A percentile compares a stretch with the other conserved stretches of the same genome.
Conservation (phyloP, 2,329 filamentous ascomycete species). For the Drechmeria coniospora region DNA sequence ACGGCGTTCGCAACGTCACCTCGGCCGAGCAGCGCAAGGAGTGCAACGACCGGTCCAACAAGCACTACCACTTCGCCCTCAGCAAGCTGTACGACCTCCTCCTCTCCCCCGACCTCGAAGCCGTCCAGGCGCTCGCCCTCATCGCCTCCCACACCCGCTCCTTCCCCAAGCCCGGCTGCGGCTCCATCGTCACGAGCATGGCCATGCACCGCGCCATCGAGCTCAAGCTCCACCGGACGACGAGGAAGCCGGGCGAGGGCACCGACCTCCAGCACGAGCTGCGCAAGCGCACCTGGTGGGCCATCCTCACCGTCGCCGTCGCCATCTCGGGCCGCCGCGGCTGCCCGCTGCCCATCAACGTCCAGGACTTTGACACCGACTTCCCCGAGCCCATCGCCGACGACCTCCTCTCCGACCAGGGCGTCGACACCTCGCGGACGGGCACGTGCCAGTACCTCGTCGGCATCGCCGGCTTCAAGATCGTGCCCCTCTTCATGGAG, state of each 20-base stretch:
- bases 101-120: constrained; percentile 43
- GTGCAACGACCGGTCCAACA: constrained; percentile 51
- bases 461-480: constrained; percentile 49
- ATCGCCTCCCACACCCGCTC: constrained; percentile 58
- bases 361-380: constrained; percentile 66
- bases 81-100: constrained; percentile 52
- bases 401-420: constrained; percentile 49
- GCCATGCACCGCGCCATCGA: constrained; percentile 58
- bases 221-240: constrained; percentile 58
- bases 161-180: constrained; percentile 66
- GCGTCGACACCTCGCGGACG: constrained; percentile 37
- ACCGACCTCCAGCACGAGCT: constrained; percentile 55
- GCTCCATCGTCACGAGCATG: constrained; percentile 50
- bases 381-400: constrained; percentile 59
- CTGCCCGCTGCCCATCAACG: constrained; percentile 56
- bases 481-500: constrained; percentile 53
- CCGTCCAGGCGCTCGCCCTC: constrained; percentile 59
- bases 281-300: constrained; percentile 67
- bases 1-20: constrained; percentile 56
- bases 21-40: constrained; percentile 34
- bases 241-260: constrained; percentile 29
- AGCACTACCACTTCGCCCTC: constrained; percentile 63
- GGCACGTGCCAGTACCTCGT: constrained; percentile 53
- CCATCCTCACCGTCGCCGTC: constrained; percentile 48
- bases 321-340: constrained; percentile 63